Percentiles rank a stretch among this genome's conserved stretches.
These are phyloP conservation scores for Scleromitrula shiraiana DNA, from an alignment of 2,329 filamentous ascomycete genomes.

Conservation along the genomic window DNA sequence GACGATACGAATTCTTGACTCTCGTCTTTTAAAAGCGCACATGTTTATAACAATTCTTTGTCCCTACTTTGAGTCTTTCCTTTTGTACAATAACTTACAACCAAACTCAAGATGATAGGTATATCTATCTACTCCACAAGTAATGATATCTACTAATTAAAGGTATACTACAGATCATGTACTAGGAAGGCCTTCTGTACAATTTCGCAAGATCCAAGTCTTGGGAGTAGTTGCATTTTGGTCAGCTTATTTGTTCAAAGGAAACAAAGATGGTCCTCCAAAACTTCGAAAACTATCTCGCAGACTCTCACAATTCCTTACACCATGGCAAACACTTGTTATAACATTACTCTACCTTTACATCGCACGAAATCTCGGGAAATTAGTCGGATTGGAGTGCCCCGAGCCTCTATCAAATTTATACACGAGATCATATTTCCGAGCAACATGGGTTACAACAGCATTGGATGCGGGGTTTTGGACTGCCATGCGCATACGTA, in stretches of 20 bases:
- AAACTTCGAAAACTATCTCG: conserved; percentile 62
- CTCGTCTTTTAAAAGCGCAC: no score
- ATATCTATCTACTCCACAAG: neutral
- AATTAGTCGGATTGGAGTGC: conserved; percentile 80
- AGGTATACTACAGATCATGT: conserved; percentile 64
- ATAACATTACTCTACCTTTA: conserved; percentile 88
- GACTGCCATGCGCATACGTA: conserved; percentile 89
- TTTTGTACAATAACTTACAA: conserved; percentile 3
- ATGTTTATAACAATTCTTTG: no score
- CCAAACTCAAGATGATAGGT: conserved; percentile 9
- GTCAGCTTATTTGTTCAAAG: conserved; percentile 79
- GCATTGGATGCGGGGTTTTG: conserved; percentile 95
- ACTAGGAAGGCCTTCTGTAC: conserved; percentile 79
- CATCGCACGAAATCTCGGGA: conserved; percentile 84
- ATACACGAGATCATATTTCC: conserved; percentile 87
- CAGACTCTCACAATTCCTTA: conserved; percentile 62
- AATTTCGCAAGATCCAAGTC: conserved; percentile 88
- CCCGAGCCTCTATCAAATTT: conserved; percentile 92
- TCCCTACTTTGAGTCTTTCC: no score
- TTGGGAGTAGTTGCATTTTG: conserved; percentile 87
- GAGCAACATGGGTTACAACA: conserved; percentile 93
- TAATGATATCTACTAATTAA: neutral
- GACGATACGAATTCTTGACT: no score
- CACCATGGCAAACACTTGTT: conserved; percentile 83
- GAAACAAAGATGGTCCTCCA: conserved; percentile 82